phyloP scores from a whole-genome alignment of 805 yeast species.

The Pichia exigua region DNA sequence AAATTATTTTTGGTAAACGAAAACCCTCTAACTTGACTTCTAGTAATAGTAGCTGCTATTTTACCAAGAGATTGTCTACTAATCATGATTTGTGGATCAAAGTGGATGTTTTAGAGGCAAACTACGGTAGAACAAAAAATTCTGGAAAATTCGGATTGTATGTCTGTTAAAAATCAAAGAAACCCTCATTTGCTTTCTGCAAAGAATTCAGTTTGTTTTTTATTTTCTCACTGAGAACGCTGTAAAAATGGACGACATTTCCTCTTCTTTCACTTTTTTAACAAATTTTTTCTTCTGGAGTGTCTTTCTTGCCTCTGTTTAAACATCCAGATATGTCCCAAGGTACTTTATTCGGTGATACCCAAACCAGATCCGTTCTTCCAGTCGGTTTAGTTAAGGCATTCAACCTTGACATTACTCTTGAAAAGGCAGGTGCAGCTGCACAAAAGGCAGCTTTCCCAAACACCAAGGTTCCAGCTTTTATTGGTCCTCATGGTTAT shows the following conservation, averaged over 20 bases:
- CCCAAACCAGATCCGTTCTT: constrained; percentile 26
- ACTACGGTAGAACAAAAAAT: too few relatives aligned
- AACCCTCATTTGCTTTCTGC: neutral
- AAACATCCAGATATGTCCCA: constrained; percentile 22
- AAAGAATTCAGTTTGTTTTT: neutral
- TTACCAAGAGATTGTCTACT: neutral
- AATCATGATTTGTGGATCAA: neutral
- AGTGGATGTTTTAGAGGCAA: neutral
- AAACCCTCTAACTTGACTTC: neutral
- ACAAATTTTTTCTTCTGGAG: neutral
- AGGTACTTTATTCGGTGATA: constrained; percentile 29
- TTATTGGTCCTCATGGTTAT: constrained; percentile 63
- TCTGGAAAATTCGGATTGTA: neutral
- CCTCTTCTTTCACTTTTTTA: neutral
- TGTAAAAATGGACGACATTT: neutral
- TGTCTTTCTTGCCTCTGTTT: neutral
- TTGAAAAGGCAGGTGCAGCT: constrained; percentile 17
- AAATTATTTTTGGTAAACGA: neutral
- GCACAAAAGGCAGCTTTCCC: constrained; percentile 53
- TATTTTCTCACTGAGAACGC: too few relatives aligned
- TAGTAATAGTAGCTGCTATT: neutral
- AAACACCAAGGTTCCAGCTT: constrained; percentile 57
- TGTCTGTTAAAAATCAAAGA: neutral
- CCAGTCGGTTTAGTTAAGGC: constrained; percentile 42
- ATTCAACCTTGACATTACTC: constrained; percentile 49